Base-by-base conservation (phyloP, 2,329 filamentous ascomycete species). In the Fusarium anthophilum region DNA sequence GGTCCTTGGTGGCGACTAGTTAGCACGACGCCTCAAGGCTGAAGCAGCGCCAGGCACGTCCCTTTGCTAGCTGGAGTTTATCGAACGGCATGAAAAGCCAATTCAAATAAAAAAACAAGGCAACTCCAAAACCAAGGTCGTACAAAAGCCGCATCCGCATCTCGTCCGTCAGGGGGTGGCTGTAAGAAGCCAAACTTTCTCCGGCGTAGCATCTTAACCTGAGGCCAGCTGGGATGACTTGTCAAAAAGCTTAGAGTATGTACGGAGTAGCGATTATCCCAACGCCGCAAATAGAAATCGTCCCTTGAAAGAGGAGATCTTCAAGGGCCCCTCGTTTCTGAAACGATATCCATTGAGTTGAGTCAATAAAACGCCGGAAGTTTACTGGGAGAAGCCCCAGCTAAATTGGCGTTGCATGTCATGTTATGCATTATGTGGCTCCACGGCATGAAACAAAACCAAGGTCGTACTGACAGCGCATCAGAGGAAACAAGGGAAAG, bases 381-480 rank as follows among this genome's bases (percentile, higher is more conserved):
- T 53, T 69, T 69, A 63, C 39, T 69, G 26, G 41, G 32, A 51
- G 47, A 43, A 48, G 48, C 47, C 38, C 47, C 45, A 61, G 67
- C 73, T 69, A 76, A 64, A 78, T 77, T 78, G 65, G 65, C 66
- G 58, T 63, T 65, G 53, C 47, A 66, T 66, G 39, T 38, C 66
- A 51, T 72, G 68, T 73, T 62, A 78, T 78, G 76, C 75, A 76
- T 63, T 50, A n/a, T 48, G 54, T 78, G 73, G 76, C 68, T 72
- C 76, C 76, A 75, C 75, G 73, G 63, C 75, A 78, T 77, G 59
- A 64, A 71, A 69, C 63, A 54, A 51, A 47, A 56, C 51, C 59
- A 50, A 70, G 59, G 74, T 78, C 50, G 69, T 69, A 77, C 76
- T 76, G 76, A 78, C 76, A 78, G 73, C 76, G 69, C 76, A 78